phyloP scores from a whole-genome alignment of 2,329 filamentous ascomycete genomes.

The Ilyonectria sp. region DNA sequence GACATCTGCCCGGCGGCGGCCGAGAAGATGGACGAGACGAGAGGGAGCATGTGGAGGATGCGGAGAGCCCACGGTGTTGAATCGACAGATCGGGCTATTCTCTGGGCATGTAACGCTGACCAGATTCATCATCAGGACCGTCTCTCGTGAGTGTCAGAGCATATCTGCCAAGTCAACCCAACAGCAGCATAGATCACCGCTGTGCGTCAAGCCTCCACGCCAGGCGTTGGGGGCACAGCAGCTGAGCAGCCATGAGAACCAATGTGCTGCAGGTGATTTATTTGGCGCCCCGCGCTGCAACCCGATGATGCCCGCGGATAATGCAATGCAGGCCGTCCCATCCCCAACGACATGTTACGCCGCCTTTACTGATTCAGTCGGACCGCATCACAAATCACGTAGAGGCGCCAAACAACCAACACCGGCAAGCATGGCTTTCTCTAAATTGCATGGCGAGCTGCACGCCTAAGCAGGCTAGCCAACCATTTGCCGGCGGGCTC shows the following conservation, averaged over 20 bases:
- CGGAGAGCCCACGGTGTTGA: not conserved
- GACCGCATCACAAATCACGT: conserved; percentile 2
- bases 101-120: not conserved
- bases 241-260: not conserved
- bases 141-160: conserved; percentile 3
- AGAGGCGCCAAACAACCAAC: conserved; percentile 3
- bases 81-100: not conserved
- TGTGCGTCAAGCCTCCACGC: conserved; percentile 6
- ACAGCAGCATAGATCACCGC: conserved; percentile 10
- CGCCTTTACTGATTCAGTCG: not conserved
- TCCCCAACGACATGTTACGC: not conserved
- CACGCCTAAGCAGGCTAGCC: conserved; percentile 10
- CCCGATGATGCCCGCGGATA: conserved; percentile 15
- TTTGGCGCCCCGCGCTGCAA: conserved; percentile 18
- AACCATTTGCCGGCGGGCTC: not conserved
- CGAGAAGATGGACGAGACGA: not conserved
- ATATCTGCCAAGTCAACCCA: not conserved
- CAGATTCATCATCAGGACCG: not conserved
- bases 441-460: conserved; percentile 23
- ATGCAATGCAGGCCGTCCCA: conserved; percentile 20
- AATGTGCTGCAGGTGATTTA: conserved; percentile 12
- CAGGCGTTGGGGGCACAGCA: not conserved
- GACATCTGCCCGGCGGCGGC: not conserved
- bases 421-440: conserved; percentile 22
- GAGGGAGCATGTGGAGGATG: not conserved